phyloP scores from a whole-genome alignment of 345 rosid species.

The Odontarrhena argentea region DNA sequence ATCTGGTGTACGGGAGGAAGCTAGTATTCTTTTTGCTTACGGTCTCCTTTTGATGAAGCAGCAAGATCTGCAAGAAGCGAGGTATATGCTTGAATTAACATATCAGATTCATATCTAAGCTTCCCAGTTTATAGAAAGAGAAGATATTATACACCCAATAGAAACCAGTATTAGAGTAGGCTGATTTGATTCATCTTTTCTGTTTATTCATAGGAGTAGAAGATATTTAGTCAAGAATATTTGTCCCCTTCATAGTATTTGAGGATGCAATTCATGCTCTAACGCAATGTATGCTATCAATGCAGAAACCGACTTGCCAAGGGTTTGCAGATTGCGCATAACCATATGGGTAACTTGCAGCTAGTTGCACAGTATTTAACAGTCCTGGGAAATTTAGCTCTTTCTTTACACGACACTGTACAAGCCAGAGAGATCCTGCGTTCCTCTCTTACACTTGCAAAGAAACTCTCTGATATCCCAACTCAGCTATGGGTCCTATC shows the following conservation, averaged over 20 bases:
- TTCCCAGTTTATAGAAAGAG: too few relatives aligned
- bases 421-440: conserved; percentile 96
- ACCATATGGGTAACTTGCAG: conserved; percentile 93
- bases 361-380: conserved; percentile 93
- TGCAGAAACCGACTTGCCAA: conserved; percentile 89
- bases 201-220: background rate
- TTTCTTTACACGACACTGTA: conserved; percentile 83
- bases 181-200: conserved; percentile 1
- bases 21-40: conserved; percentile 85
- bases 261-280: conserved; percentile 18
- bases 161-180: conserved; percentile 1
- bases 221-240: background rate
- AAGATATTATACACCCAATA: too few relatives aligned
- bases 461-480: conserved; percentile 86
- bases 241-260: conserved; percentile 7
- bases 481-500: conserved; percentile 97
- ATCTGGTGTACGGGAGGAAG: conserved; percentile 89
- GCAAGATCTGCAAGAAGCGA: conserved; percentile 86
- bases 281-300: conserved; percentile 9
- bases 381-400: conserved; percentile 87
- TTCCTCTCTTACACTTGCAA: conserved; percentile 86
- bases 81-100: conserved; percentile 45
- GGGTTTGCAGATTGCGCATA: conserved; percentile 92
- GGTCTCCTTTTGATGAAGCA: conserved; percentile 96
- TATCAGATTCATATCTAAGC: too few relatives aligned